Evolutionary conservation across 2,329 filamentous ascomycete species (phyloP).

Genomic region (Fusarium sp.): DNA sequence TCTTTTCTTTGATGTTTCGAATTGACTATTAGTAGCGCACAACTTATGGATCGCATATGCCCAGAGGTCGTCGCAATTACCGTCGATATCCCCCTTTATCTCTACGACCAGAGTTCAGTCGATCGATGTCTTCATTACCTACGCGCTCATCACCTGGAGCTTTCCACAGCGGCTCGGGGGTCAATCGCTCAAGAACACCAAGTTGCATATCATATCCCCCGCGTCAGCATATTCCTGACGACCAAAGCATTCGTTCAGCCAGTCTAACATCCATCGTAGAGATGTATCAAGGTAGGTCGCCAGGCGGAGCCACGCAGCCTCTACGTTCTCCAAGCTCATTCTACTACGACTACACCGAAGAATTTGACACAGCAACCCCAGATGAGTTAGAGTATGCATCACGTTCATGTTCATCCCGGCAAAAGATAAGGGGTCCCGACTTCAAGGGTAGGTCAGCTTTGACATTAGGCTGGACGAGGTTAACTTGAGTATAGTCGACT

Average conservation of each 20-base stretch:
- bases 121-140: conserved; percentile 59
- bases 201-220: conserved; percentile 52
- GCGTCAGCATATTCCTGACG: conserved; percentile 54
- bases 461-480: background rate
- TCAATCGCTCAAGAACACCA: conserved; percentile 55
- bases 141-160: conserved; percentile 50
- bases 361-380: conserved; percentile 58
- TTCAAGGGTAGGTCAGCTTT: conserved; percentile 6
- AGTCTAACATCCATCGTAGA: conserved; percentile 67
- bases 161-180: conserved; percentile 39
- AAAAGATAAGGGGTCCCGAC: conserved; percentile 41
- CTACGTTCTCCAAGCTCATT: conserved; percentile 56
- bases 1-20: conserved; percentile 5
- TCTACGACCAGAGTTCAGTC: conserved; percentile 58
- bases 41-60: conserved; percentile 60
- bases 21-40: conserved; percentile 58
- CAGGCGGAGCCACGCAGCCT: conserved; percentile 49
- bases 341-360: conserved; percentile 70
- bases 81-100: conserved; percentile 58
- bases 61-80: conserved; percentile 55
- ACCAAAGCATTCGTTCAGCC: conserved; percentile 60
- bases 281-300: conserved; percentile 58
- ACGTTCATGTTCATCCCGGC: conserved; percentile 54
- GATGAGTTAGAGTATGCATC: conserved; percentile 29
- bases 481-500: background rate